phyloP scores from a whole-genome alignment of 805 yeast genomes.

The Candida ascalaphidarum region DNA sequence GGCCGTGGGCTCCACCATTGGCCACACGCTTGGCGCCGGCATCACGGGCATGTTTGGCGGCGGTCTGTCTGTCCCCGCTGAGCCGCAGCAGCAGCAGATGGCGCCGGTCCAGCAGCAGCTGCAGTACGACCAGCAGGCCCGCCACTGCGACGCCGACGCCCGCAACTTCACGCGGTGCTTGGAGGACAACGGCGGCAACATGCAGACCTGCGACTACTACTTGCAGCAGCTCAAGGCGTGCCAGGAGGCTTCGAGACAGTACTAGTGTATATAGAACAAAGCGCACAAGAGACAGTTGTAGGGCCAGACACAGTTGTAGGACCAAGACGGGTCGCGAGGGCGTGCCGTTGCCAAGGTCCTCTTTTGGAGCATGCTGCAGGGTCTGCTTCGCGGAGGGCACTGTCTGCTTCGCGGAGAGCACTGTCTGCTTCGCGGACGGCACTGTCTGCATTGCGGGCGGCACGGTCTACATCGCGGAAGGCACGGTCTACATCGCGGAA shows the following conservation, averaged over 20 bases:
- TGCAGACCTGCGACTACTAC: conserved; percentile 95
- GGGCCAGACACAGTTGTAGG: too few species aligned
- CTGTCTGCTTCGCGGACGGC: too few species aligned
- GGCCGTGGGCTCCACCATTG: conserved; percentile 95
- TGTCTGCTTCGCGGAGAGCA: too few species aligned
- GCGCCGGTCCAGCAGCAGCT: conserved; percentile 34
- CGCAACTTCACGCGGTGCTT: conserved; percentile 92
- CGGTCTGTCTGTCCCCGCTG: conserved; percentile 36
- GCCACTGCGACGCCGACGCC: conserved; percentile 85
- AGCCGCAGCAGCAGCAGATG: conserved; percentile 27
- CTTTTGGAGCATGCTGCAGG: too few species aligned
- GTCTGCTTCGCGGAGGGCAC: too few species aligned
- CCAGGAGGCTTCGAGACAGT: conserved; percentile 85
- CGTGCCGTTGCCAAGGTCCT: too few species aligned
- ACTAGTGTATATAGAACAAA: conserved; percentile 34
- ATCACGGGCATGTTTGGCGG: conserved; percentile 85
- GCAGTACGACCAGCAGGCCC: conserved; percentile 32
- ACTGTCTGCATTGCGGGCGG: too few species aligned
- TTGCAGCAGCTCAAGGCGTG: conserved; percentile 96
- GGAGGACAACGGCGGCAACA: conserved; percentile 89
- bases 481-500: too few species aligned
- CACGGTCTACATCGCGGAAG: too few species aligned
- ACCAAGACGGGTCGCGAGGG: too few species aligned
- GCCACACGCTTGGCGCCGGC: conserved; percentile 96
- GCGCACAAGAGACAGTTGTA: too few species aligned